Base-by-base conservation (phyloP, 2,329 filamentous ascomycete species). In the Geosmithia flava region DNA sequence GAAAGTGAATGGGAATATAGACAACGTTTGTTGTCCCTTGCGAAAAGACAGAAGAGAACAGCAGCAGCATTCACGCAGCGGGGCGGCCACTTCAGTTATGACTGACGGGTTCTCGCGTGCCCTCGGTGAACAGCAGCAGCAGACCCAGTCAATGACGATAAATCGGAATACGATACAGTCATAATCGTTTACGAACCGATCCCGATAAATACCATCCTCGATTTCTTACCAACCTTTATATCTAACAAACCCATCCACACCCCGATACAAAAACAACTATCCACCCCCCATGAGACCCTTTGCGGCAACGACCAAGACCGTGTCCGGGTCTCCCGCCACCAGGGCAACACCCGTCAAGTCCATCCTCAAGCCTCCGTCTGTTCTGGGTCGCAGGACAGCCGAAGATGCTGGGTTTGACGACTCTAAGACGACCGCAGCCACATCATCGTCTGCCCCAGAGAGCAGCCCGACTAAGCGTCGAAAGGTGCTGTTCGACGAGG, bases 401-500 rank as follows among this genome's bases (percentile, higher is more conserved):
- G 65, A 69, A 50, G 63, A 75, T 55, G 67, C 66, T 50, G 64
- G 62, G 33, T 58, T 66, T 41, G 67, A 67, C 48, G 66, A 70
- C 50, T 3, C 33, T 16, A 13, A 37, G 33, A 37, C 11, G 33
- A 37, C 11, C 6, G 33, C 33, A 11, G 33, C 33, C 6, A 13
- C 33, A 37, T 37, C 33, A 37, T 37, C 33, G 33, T 11, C 33
- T 7, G 11, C 58, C 13, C 58, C 62, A 15, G 65, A 68, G 46
- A 74, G 65, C 53, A 74, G 65, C 53, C 71, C 71, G 3, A 66
- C 60, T 33, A 80, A 80, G 58, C 70, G 75, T 39, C 72, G 71
- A 51, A 78, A 72, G 55, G 77, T 81, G 45, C 65, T 76, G 44
- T 80, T 80, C 53, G 75, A 80, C 63, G 69, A 80, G 51, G 71